These are phyloP conservation scores for Purpureocillium lavendulum DNA, from an alignment of 2,329 filamentous ascomycete genomes.

Conservation along the genomic window DNA sequence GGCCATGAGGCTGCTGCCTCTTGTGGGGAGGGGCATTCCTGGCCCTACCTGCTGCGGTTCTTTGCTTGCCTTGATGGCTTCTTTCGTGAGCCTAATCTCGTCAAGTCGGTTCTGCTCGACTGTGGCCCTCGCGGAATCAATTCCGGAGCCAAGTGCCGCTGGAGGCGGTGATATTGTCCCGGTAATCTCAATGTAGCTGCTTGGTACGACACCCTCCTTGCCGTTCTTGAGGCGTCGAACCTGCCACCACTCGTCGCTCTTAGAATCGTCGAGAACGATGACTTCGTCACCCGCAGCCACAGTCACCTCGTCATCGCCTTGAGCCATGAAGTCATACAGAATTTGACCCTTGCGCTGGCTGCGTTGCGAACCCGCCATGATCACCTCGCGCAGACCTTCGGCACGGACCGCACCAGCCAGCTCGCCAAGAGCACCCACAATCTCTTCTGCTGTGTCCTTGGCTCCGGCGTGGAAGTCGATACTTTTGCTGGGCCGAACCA, in stretches of 20 bases:
- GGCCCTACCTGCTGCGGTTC: slow-evolving; percentile 60
- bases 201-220: slow-evolving; percentile 91
- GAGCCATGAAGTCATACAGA: slow-evolving; percentile 92
- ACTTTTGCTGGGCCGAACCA: slow-evolving; percentile 87
- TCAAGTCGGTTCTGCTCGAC: slow-evolving; percentile 73
- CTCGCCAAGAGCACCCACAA: slow-evolving; percentile 80
- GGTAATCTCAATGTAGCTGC: slow-evolving; percentile 88
- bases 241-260: slow-evolving; percentile 98
- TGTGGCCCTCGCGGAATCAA: slow-evolving; percentile 48
- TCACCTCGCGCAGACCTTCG: slow-evolving; percentile 77
- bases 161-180: slow-evolving; percentile 51
- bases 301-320: slow-evolving; percentile 93
- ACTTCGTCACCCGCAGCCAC: slow-evolving; percentile 88
- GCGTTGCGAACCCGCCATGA: slow-evolving; percentile 65
- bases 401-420: slow-evolving; percentile 77
- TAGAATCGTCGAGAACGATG: slow-evolving; percentile 76
- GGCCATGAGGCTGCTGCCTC: slow-evolving; percentile 69
- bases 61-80: slow-evolving; percentile 61
- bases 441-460: slow-evolving; percentile 93
- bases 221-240: slow-evolving; percentile 84
- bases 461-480: slow-evolving; percentile 95
- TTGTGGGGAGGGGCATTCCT: slow-evolving; percentile 65
- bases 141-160: slow-evolving; percentile 32
- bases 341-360: slow-evolving; percentile 75
- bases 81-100: slow-evolving; percentile 75